Percentiles rank a stretch among this genome's conserved stretches.
Conservation (phyloP, 805 yeast genomes). For the Metschnikowia lunata region DNA sequence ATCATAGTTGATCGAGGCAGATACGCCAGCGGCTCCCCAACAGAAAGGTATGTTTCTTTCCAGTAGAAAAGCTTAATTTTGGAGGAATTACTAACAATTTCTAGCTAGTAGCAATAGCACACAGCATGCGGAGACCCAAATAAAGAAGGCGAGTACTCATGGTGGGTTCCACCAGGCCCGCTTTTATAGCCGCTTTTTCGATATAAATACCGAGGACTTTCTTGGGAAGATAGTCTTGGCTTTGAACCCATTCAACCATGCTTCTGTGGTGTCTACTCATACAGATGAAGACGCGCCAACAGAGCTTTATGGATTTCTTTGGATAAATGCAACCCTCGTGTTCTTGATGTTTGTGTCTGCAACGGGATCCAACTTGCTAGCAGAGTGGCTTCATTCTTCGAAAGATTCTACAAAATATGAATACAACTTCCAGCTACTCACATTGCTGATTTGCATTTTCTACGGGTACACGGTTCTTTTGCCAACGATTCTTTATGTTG, state of each 20-base stretch:
- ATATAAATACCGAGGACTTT: conserved; percentile 64
- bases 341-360: conserved; percentile 71
- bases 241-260: conserved; percentile 47
- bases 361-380: conserved; percentile 62
- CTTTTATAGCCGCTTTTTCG: conserved; percentile 63
- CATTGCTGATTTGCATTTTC: conserved; percentile 64
- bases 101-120: not conserved
- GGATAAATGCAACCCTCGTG: conserved; percentile 84
- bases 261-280: conserved; percentile 14
- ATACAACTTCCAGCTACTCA: conserved; percentile 56
- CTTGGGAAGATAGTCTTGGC: conserved; percentile 49
- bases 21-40: not conserved
- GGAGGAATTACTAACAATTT: not conserved
- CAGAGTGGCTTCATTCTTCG: conserved; percentile 47
- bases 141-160: no score
- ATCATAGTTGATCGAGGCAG: conserved; percentile 8
- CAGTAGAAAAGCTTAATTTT: not conserved
- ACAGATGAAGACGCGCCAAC: conserved; percentile 28
- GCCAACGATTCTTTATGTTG: conserved; percentile 54
- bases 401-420: conserved; percentile 43
- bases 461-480: conserved; percentile 71
- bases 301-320: conserved; percentile 83
- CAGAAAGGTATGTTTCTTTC: not conserved
- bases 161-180: conserved; percentile 44
- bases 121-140: not conserved